Base-by-base conservation (phyloP, 192 early-diverging fungal species). In the Gamsiella multidivaricata region DNA sequence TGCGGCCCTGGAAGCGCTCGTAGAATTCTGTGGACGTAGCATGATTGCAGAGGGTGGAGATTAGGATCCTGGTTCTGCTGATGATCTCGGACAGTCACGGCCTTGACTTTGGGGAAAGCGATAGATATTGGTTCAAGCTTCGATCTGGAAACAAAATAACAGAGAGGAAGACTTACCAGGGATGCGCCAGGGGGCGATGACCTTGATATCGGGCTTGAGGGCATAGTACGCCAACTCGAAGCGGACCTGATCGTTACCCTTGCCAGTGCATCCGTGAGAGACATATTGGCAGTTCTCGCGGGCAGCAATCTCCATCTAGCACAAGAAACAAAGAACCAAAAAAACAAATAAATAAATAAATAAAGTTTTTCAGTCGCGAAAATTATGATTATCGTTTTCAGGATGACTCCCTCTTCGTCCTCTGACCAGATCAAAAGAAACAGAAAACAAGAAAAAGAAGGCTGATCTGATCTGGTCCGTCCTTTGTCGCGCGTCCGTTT, bases 181-280 rank as follows among this genome's bases (percentile, higher is more conserved):
- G 41, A 96, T 88, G 49, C 96, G 88, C 97, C 96, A 99, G 10
- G 98, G 97, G 18, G 96, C 94, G 84, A 99, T 97, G 70, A 97
- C 95, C 85, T 98, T 88, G 75, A 98, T 96, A 72, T 88, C 84
- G 39, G 95, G 96, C 63, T 94, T 89, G 42, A 99, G 87, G 18
- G 98, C 95, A 75, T 97, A 97, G 90, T 98, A 99, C 26, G 93
- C 96, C 47, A 98, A 90, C 85, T 99, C 98, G 80, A 99, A 99
- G 42, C 97, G 94, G 61, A 99, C 97, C 86, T 99, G 98, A 83
- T 99, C 98, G 88, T 99, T 99, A 56, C 98, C 97, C 86, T 99
- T 99, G 61, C 98, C 97, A 32, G 98, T 98, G 90, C 97, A 98
- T 18, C 98, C 96, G 84, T 99, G 98, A n/a, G 96, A 94, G 5